Evolutionary conservation across 2,329 filamentous ascomycete species (phyloP).

Genomic region (Stachybotrys echinatus): DNA sequence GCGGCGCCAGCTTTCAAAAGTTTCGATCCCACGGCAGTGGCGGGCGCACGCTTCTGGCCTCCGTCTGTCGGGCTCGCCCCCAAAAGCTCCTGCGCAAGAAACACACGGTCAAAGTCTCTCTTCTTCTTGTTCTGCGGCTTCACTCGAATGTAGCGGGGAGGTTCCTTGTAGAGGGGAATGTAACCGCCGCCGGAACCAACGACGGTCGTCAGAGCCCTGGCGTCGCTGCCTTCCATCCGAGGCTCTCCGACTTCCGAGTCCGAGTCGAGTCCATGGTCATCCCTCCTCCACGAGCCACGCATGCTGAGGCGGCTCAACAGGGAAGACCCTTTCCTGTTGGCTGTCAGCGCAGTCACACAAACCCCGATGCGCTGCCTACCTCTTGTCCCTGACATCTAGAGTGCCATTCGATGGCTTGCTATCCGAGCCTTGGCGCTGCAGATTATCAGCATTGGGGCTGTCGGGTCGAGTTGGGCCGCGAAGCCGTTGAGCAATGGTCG

Average conservation of each 20-base stretch:
- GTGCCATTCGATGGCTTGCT: constrained; percentile 27
- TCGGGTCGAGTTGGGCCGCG: constrained; percentile 49
- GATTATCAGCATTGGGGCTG: constrained; percentile 37
- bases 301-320: constrained; percentile 81
- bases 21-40: constrained; percentile 33
- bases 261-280: constrained; percentile 52
- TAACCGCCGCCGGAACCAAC: constrained; percentile 65
- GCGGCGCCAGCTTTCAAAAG: constrained; percentile 52
- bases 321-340: constrained; percentile 72
- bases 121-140: constrained; percentile 74
- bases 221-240: constrained; percentile 75
- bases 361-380: constrained; percentile 59
- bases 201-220: constrained; percentile 73
- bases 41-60: constrained; percentile 22
- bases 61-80: constrained; percentile 42
- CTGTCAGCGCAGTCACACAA: not conserved
- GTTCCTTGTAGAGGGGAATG: constrained; percentile 81
- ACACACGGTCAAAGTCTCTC: constrained; percentile 79
- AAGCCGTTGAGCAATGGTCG: constrained; percentile 49
- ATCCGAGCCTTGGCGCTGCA: constrained; percentile 36
- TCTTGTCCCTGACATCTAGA: constrained; percentile 58
- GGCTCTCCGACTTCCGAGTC: constrained; percentile 64
- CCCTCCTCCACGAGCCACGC: constrained; percentile 69
- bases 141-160: constrained; percentile 86
- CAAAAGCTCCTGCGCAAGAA: constrained; percentile 85